Base-by-base conservation (phyloP, 148 eudicot species). In the Pouteria glomerata region DNA sequence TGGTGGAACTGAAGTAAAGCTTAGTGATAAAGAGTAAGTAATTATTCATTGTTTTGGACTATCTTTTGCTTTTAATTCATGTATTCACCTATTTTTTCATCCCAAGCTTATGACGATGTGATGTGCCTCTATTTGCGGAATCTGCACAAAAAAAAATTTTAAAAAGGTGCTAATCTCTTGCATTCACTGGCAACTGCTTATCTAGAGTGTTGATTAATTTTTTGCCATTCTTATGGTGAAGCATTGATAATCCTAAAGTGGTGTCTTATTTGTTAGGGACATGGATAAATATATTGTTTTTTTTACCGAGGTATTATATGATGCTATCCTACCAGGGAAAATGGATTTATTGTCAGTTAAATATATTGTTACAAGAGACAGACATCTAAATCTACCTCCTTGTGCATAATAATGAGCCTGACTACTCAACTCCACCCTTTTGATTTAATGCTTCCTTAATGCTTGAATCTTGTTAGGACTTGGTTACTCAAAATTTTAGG, bases 1-100 rank as follows among this genome's bases (percentile, higher is more conserved):
- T 60, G 97, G 94, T 27, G 97, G 97, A 21, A 85, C 92, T 42
- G 68, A 83, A 60, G 92, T 91, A 48, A 89, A 89, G 83, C 93
- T 91, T 68, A 92, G 87, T 61, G 97, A 91, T 39, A 91, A 89
- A 77, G 92, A 87, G 97, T 87, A 69, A 61, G 88, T 68, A 13
- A 21, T 14, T 21, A 2, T 52, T 34, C 11, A 19, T 14, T 23
- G 15, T 37, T 41, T 10, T 3, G 18, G 26, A 16, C 15, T 60
- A 33, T 26, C 41, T 57, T 18, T 29, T 60, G 51, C 64, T 68
- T 30, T 15, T 26, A 44, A 19, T 53, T 47, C 60, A 16, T 57
- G 15, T 27, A 3, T 51, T 71, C 41, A 10, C 14, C 0, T 13
- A 35, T 55, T 31, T 31, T 45, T 23, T 33, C 35, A 26, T 65